phyloP scores from a whole-genome alignment of 805 yeast species.

The Wickerhamiella spandovensis region DNA sequence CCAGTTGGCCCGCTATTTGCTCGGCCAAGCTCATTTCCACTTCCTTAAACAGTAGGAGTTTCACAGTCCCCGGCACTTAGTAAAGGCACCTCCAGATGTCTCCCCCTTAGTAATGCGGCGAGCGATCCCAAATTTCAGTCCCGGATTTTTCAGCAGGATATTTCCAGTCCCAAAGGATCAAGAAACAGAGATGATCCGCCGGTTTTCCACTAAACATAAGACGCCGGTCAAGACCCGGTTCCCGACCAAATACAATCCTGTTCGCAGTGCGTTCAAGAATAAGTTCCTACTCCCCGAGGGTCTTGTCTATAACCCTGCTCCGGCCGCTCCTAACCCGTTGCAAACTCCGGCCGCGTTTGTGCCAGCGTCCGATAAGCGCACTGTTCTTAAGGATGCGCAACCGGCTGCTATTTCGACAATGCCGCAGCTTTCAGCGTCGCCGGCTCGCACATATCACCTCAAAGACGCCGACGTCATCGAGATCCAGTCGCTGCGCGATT shows the following conservation, averaged over 20 bases:
- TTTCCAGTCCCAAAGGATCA: no score
- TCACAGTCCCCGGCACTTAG: neutral
- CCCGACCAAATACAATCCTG: conserved; percentile 48
- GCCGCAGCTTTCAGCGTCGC: conserved; percentile 28
- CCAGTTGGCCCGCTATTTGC: neutral
- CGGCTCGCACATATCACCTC: conserved; percentile 38
- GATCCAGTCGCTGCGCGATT: conserved; percentile 40
- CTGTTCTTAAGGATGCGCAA: conserved; percentile 22
- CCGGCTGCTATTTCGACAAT: conserved; percentile 15
- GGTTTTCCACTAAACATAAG: conserved; percentile 7
- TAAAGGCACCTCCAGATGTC: no score
- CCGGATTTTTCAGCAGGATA: conserved; percentile 1
- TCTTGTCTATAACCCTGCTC: conserved; percentile 47
- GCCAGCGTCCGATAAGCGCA: conserved; percentile 48
- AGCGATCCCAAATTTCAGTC: neutral
- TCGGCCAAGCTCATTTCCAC: neutral
- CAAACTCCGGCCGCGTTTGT: conserved; percentile 60
- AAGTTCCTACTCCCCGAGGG: conserved; percentile 45
- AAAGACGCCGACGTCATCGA: conserved; percentile 44
- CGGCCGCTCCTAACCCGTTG: conserved; percentile 43
- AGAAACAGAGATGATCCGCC: conserved; percentile 3
- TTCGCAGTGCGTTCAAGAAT: conserved; percentile 53
- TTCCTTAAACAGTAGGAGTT: no score
- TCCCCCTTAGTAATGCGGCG: no score
- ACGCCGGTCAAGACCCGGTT: conserved; percentile 21